Base-by-base conservation (phyloP, 208 protist species). In the Trypanosoma boissoni region DNA sequence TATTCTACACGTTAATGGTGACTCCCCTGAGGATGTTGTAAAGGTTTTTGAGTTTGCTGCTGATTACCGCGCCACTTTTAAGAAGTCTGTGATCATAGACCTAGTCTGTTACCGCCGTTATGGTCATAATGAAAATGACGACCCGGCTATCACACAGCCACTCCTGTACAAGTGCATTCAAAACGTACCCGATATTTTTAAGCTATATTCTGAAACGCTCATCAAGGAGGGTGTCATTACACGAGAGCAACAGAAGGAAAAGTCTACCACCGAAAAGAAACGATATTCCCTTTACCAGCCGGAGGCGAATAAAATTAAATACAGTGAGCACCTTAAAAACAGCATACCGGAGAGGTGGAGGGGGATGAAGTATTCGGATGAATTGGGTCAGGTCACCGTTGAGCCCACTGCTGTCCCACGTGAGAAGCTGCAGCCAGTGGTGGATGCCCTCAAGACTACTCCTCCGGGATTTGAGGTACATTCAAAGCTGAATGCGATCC, bases 91-190 rank as follows among this genome's bases (percentile, higher is more conserved):
- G 20, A 91, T 99, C 37, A 88, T 99, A 65, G 97, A 99, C 78
- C 88, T 99, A 48, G 93, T 99, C 24, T 98, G 98, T 76, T 99
- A 98, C 82, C 84, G 95, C 55, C 80, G 90, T 39, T 88, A 82
- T 69, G 97, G 97, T 26, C 98, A 99, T 82, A 99, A 99, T 74
- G 98, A 99, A 83, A 95, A 94, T 55, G 98, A 99, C 67, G 86
- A 99, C 74, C 97, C 98, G 56, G 96, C 86, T 70, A 99, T 99
- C 74, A 99, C 98, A 34, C 96, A 99, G 84, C 97, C 97, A 39
- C 71, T 95, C 26, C 97, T 99, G 95, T 99, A 99, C 79, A 79
- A 91, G 23, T 79, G 73, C 36, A 98, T 99, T 59, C 74, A 73
- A 8, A 76, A 82, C 45, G 89, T 90, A 56, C 78, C 70, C 14